Base-by-base conservation (phyloP, 352 stramenopile species). In the Phytophthora sansomeana region DNA sequence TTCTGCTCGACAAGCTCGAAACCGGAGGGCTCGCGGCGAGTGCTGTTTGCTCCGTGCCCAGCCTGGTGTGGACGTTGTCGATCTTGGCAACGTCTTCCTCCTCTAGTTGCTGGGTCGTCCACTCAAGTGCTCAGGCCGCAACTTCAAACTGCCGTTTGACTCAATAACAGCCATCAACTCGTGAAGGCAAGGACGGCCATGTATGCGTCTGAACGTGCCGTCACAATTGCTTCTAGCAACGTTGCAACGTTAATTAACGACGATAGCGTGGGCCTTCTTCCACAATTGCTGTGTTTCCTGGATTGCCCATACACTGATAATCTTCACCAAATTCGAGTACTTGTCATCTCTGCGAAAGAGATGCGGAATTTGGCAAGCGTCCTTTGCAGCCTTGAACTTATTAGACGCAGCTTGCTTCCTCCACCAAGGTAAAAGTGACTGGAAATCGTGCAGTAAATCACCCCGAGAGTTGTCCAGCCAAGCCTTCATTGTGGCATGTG, bases 141-240 rank as follows among this genome's bases (percentile, higher is more conserved):
- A 26, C 8, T 39, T 28, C 26, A 10, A n/a, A n/a, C n/a, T n/a
- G n/a, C n/a, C 46, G 11, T 53, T 28, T 10, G 46, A 53, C 28
- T 51, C 44, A 36, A 51, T 36, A 6, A 51, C 16, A 17, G 21
- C 11, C n/a, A 39, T 53, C 7, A 53, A 7, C 6, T 53, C 46
- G 32, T 53, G 46, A 35, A 53, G 46, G 21, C 46, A 53, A 9
- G 46, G 46, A 16, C 46, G 46, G 24, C 46, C 33, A 39, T 53
- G 26, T 9, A 53, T 39, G 7, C 46, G 26, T 39, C 13, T 6
- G 24, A 53, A 39, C 13, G 29, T 39, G 24, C 46, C 46, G 8
- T 53, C 28, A 13, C 28, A 53, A 35, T 21, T 13, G n/a, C 26
- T 53, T 53, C 46, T 17, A 53, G n/a, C n/a, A n/a, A n/a, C n/a